phyloP scores from a whole-genome alignment of 768 basidiomycete species.

The Agaricus subrufescens region DNA sequence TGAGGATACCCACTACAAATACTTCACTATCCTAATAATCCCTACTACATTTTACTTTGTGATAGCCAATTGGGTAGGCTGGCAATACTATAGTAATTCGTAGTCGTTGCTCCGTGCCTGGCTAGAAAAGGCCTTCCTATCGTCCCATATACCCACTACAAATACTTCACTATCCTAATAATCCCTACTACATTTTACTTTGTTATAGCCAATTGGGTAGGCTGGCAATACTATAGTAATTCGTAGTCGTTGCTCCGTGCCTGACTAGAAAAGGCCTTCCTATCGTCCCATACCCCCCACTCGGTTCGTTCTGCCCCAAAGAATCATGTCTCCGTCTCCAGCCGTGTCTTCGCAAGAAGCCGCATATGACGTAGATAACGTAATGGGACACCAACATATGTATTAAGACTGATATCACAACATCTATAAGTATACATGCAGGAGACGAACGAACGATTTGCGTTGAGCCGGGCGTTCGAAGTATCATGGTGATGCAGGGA shows the following conservation, averaged over 20 bases:
- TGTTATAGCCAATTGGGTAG: slow-evolving; percentile 97
- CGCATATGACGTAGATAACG: not conserved
- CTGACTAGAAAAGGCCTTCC: slow-evolving; percentile 15
- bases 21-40: slow-evolving; percentile 72
- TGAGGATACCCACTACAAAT: slow-evolving; percentile 86
- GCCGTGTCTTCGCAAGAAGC: not conserved
- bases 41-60: slow-evolving; percentile 85
- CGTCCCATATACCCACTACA: slow-evolving; percentile 92
- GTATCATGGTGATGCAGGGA: slow-evolving; percentile 1
- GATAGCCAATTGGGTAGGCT: slow-evolving; percentile 98
- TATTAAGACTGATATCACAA: not conserved
- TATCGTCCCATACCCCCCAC: not conserved
- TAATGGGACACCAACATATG: not conserved
- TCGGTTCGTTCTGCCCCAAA: not conserved
- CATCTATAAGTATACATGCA: not conserved
- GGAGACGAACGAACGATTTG: not conserved
- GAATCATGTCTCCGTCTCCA: not conserved
- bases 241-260: slow-evolving; percentile 37
- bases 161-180: slow-evolving; percentile 76
- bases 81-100: slow-evolving; percentile 95
- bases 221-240: slow-evolving; percentile 96
- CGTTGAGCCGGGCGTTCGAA: too few relatives aligned
- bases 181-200: slow-evolving; percentile 84
- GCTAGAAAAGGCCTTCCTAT: slow-evolving; percentile 19
- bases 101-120: slow-evolving; percentile 21